Base-by-base conservation (phyloP, 108 stramenopile species). In the Discostella stelligeroides region DNA sequence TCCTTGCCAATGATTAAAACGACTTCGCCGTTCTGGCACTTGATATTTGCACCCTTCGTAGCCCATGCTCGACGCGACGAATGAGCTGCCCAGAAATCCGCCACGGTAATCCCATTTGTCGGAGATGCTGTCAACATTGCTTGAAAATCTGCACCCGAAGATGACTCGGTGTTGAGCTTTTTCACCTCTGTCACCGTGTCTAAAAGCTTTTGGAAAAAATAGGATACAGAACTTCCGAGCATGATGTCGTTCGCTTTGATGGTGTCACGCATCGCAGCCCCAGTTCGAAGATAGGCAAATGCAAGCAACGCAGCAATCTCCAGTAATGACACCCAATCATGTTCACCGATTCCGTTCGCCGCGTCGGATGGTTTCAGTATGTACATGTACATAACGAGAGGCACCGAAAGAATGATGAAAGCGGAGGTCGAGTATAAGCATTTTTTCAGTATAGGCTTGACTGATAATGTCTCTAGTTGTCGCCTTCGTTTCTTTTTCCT, bases 71-170 rank as follows among this genome's bases (percentile, higher is more conserved):
- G 61, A 42, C 29, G 77, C 69, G 48, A 85, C 70, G 63, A 74
- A 39, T 62, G 85, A 42, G 75, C 86, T 75, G 55, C 92, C 95
- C 93, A 95, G 15, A 95, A 75, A 72, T 95, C 91, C 20, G 75
- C 64, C 12, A 95, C 91, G 20, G 39, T 72, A 7, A 95, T 43
- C 0, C 94, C 94, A 51, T 87, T 84, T 13, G 68, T 73, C 41
- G 89, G 84, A 42, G 85, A 87, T 12, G 90, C 83, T 20, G 86
- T 87, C 58, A 84, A 60, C 68, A 85, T 81, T 30, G 76, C 76
- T 67, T 77, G 80, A 39, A 81, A 80, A 54, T 80, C 79, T 34
- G 79, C 67, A 61, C 54, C 75, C 24, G 60, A 66, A 23, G 53
- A 63, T 57, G 62, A 51, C 24, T 66, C 71, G 24, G 66, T 43